Base-by-base conservation (phyloP, 2,329 filamentous ascomycete species). In the Ceratocystis colombiana region DNA sequence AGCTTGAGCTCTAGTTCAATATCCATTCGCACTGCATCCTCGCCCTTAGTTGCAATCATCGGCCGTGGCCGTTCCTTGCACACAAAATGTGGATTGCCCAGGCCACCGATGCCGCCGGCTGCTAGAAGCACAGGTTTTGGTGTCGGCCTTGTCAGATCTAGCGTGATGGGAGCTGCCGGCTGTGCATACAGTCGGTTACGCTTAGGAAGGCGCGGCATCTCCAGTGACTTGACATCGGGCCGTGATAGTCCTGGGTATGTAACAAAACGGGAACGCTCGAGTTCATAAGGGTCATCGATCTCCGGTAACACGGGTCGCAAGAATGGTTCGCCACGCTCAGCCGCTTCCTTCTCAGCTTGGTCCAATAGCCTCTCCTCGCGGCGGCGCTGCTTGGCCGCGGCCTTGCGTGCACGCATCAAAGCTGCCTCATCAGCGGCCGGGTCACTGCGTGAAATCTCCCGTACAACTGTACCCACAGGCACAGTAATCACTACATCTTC, bases 41-140 rank as follows among this genome's bases (percentile, higher is more conserved):
- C 90, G 53, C 94, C 94, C 70, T 86, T 88, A 0, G 91, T 96
- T 5, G 93, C 94, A 74, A 92, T 96, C 71, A 93, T 87, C 0
- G 94, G 94, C 53, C 88, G 82, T 2, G 85, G 83, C 62, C 84
- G 82, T n/a, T 85, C 82, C 65, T 87, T 87, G 3, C 89, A 88
- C 41, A 89, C 84, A 72, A 97, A 99, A 74, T 96, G 91, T 4
- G 94, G 90, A 73, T 99, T 99, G 10, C 94, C 94, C 6, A 96
- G 76, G 0, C 94, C 94, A 7, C 94, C 94, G 68, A 95, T 83
- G 4, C 90, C 92, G 6, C 94, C 94, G 0, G 90, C 88, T 1
- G 90, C 89, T 10, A 99, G 83, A 28, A 99, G 79, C 70, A 96
- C 86, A 0, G 94, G 94, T 61, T 84, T 83, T 4, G 90, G 85